Evolutionary conservation across 176 grass and related monocot species (phyloP), one percentile per base, ranked within the genome.

Genomic region (Lolium multiflorum): DNA sequence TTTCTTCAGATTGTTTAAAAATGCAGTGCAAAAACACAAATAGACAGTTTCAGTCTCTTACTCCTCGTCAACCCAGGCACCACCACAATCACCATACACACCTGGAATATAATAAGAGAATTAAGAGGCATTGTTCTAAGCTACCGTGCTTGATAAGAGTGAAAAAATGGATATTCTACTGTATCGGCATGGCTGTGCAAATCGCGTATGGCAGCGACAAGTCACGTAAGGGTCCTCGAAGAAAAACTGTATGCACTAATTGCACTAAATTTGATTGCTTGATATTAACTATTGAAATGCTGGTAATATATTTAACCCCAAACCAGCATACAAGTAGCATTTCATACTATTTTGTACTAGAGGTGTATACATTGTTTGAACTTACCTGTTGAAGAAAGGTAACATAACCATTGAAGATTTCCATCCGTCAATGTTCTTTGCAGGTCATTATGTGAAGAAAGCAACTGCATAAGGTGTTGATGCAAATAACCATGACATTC

Each of bases 61-160:
- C 96, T 95, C 85, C 82, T 98, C 96, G 11, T 94, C 81, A 88
- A 98, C 93, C 88, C 74, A 94, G 52, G 75, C 86, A 35, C 93
- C 91, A 71, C 77, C 74, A 89, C 93, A 98, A 86, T 98, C 93
- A 86, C 96, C 96, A 76, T 98, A 98, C 43, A 98, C 93, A 92
- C 96, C 96, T 98, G 88, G 12, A 83, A 78, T 17, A 74, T 11
- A 28, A 76, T 16, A 49, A 18, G 26, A 49, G 3, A 48, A 74
- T 88, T 31, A 84, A 1, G 43, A 46, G 52, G 3, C 52, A 63
- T 17, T 20, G 38, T 0, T 17, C 41, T 47, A 71, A 86, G n/a
- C 67, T 54, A 73, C 4, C 1, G 7, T 28, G 25, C 26, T 55
- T 43, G 20, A 48, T 7, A 83, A 72, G 20, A 28, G 56, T 52